Evolutionary conservation across 2,329 filamentous ascomycete genomes (phyloP), one percentile per base, ranked within the genome.

Genomic region (Colletotrichum sp.): DNA sequence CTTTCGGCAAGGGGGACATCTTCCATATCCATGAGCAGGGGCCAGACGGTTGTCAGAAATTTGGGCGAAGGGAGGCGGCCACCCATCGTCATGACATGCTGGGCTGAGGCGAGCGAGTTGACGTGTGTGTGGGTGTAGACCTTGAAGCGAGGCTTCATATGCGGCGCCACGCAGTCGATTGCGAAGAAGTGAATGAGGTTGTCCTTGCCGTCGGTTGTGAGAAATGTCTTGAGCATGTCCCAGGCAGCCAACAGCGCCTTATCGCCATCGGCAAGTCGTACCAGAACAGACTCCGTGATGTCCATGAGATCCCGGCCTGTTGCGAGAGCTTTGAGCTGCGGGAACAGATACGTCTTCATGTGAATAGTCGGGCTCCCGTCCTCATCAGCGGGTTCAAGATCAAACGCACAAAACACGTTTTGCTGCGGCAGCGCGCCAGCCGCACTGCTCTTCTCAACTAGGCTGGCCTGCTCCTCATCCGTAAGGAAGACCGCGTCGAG

Each of bases 281-380:
- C 21, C 24, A 58, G 21, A 13, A 66, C 64, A 0, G 47, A 57
- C 47, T 66, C 47, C 4, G 64, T 38, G 47, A 66, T 31, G n/a
- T 66, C 51, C 47, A 58, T 29, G 15, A 57, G 51, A 12, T 29
- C n/a, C 16, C 33, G 51, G 51, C 51, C 59, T 4, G 70, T 73
- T 5, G 70, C 70, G 24, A 70, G 59, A 1, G 66, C 59, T 27
- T 59, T 34, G 18, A 73, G 66, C 15, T 73, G 70, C 1, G 70
- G 70, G 15, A 73, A 73, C 3, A 73, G 24, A 2, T 73, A 73
- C 8, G 38, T 21, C 54, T 73, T 73, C 66, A 62, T 62, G 36
- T 62, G 13, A 13, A 62, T 36, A 1, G 59, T n/a, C 59, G 59
- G 33, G 59, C 24, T 62, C 6, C 59, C 34, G 21, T 43, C 8